Evolutionary conservation across 2,329 filamentous ascomycete species (phyloP).

Genomic region (Cladobotryum protrusum): DNA sequence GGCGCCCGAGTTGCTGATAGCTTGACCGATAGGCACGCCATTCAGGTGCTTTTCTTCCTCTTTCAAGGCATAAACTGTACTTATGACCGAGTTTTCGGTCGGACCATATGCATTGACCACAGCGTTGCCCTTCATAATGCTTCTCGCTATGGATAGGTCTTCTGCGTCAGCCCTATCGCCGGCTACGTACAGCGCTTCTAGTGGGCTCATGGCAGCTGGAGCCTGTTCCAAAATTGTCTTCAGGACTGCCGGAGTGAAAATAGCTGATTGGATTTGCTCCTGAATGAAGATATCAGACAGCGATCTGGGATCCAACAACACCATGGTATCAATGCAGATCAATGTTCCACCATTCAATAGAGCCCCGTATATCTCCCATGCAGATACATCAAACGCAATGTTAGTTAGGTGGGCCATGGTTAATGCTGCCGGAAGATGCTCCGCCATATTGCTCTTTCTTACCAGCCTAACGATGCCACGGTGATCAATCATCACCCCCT

Average conservation of each 20-base stretch:
- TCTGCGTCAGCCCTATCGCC: not conserved
- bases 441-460: not conserved
- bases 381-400: conserved; percentile 1
- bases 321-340: conserved; percentile 4
- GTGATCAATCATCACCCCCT: conserved; percentile 5
- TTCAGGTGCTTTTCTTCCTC: conserved; percentile 8
- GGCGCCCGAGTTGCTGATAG: conserved; percentile 14
- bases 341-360: conserved; percentile 6
- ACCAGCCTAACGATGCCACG: conserved; percentile 1
- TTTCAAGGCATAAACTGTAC: conserved; percentile 12
- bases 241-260: not conserved
- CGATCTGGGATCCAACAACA: not conserved
- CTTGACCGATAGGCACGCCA: conserved; percentile 13
- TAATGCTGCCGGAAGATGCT: not conserved
- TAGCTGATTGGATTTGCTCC: not conserved
- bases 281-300: not conserved
- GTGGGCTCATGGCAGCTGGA: not conserved
- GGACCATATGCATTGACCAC: conserved; percentile 15
- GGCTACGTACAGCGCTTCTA: not conserved
- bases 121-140: not conserved
- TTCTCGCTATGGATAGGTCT: not conserved
- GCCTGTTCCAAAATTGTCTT: not conserved
- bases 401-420: conserved; percentile 2
- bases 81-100: conserved; percentile 16
- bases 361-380: not conserved